Conservation (phyloP, 371 early-diverging fungal species). For the Entomophthora muscae region DNA sequence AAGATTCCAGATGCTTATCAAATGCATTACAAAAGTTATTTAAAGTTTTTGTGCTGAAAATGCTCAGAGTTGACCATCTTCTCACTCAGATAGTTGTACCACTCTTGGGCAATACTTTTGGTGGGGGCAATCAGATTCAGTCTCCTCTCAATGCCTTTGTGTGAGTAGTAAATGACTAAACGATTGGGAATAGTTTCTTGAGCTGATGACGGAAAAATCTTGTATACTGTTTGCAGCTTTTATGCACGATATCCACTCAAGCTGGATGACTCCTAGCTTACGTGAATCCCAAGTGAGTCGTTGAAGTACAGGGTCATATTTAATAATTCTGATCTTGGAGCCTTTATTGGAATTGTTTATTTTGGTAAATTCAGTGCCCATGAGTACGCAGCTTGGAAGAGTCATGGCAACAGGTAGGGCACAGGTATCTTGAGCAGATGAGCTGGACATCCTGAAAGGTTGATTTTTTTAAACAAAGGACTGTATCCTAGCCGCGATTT, state of each 20-base stretch:
- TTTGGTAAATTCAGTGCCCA: conserved; percentile 7
- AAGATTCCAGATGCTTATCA: conserved; percentile 1
- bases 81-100: background rate
- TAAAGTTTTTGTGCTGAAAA: too few relatives aligned
- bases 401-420: too few relatives aligned
- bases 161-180: background rate
- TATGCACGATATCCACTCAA: conserved; percentile 4
- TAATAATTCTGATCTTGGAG: background rate
- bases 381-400: background rate
- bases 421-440: too few relatives aligned
- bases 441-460: too few relatives aligned
- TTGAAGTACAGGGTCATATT: background rate
- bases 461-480: too few relatives aligned
- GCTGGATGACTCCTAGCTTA: conserved; percentile 6
- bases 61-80: background rate
- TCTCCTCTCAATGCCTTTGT: background rate
- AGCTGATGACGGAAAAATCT: background rate
- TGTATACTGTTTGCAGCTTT: background rate
- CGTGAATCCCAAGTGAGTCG: background rate
- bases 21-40: background rate
- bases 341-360: background rate
- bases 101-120: background rate
- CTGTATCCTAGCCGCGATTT: too few relatives aligned
- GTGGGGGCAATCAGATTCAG: background rate
- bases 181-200: background rate